Percentiles rank a stretch among this genome's conserved stretches.
phyloP scores from a whole-genome alignment of 805 yeast species.

The Brettanomyces custersianus region DNA sequence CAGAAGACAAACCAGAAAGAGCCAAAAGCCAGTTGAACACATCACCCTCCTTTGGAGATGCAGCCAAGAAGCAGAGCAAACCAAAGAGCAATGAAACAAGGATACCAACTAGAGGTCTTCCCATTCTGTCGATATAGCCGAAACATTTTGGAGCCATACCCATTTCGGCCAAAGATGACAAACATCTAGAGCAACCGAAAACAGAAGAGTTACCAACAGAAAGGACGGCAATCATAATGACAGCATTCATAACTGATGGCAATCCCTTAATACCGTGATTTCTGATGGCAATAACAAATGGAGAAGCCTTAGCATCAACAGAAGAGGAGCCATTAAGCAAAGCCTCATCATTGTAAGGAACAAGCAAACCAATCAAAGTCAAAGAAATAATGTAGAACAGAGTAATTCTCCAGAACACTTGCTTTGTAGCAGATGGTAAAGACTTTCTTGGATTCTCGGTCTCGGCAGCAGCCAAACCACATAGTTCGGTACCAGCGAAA shows the following conservation, averaged over 20 bases:
- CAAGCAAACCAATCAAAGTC: constrained; percentile 40
- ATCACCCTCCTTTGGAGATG: constrained; percentile 43
- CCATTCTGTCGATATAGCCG: constrained; percentile 65
- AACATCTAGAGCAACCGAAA: constrained; percentile 63
- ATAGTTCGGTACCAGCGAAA: constrained; percentile 55
- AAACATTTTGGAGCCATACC: constrained; percentile 57
- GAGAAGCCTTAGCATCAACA: constrained; percentile 55
- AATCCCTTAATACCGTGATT: constrained; percentile 54
- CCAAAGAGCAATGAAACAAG: constrained; percentile 44
- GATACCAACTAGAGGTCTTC: constrained; percentile 72
- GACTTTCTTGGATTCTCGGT: constrained; percentile 48
- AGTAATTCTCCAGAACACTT: constrained; percentile 51
- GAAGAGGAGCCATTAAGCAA: constrained; percentile 37
- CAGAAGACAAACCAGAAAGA: constrained; percentile 68
- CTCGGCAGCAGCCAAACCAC: constrained; percentile 56
- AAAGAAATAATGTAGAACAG: constrained; percentile 45
- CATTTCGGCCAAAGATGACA: constrained; percentile 61
- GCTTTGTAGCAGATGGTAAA: constrained; percentile 52
- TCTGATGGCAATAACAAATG: constrained; percentile 65
- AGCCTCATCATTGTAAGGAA: constrained; percentile 43
- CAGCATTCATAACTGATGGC: constrained; percentile 69
- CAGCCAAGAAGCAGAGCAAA: constrained; percentile 53
- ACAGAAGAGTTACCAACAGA: constrained; percentile 74
- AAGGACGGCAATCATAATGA: constrained; percentile 60
- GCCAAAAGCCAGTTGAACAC: constrained; percentile 73